Evolutionary conservation across 169 alveolate genomes (phyloP).

Genomic region (Plasmodium vinckei): DNA sequence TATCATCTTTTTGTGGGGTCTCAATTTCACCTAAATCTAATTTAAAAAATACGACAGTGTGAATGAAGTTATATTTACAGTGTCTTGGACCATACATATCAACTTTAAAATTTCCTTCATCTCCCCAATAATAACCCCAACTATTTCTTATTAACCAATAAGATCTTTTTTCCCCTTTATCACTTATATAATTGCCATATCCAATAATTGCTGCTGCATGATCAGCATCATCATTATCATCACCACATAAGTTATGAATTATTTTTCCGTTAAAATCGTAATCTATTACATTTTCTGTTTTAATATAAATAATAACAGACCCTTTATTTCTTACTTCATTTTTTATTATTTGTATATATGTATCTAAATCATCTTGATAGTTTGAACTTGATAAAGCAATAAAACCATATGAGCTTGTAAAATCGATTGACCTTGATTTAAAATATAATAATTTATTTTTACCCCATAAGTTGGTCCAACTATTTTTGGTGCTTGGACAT

Average conservation of each 20-base stretch:
- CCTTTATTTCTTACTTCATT: constrained; percentile 75
- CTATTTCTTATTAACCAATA: constrained; percentile 71
- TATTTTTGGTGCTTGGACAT: constrained; percentile 13
- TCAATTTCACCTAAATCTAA: constrained; percentile 35
- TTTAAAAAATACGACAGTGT: constrained; percentile 38
- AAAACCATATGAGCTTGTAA: not conserved
- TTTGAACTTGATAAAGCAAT: constrained; percentile 2
- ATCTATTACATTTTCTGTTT: constrained; percentile 55
- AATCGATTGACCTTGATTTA: not conserved
- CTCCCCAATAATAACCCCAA: constrained; percentile 78
- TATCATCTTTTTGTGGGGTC: constrained; percentile 6
- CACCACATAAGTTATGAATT: constrained; percentile 73
- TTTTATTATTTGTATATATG: constrained; percentile 59
- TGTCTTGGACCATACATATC: constrained; percentile 68
- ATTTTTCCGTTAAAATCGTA: constrained; percentile 73
- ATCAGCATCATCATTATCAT: constrained; percentile 32
- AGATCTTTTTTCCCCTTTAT: constrained; percentile 35
- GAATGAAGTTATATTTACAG: constrained; percentile 53
- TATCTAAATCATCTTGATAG: constrained; percentile 12
- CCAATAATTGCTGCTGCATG: constrained; percentile 78
- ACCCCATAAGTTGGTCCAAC: constrained; percentile 41
- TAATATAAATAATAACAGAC: constrained; percentile 74
- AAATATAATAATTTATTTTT: constrained; percentile 16
- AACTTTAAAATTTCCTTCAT: constrained; percentile 72
- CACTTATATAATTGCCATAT: constrained; percentile 74